Conservation (phyloP, 441 rosid species). For the Erysimum pusillum region DNA sequence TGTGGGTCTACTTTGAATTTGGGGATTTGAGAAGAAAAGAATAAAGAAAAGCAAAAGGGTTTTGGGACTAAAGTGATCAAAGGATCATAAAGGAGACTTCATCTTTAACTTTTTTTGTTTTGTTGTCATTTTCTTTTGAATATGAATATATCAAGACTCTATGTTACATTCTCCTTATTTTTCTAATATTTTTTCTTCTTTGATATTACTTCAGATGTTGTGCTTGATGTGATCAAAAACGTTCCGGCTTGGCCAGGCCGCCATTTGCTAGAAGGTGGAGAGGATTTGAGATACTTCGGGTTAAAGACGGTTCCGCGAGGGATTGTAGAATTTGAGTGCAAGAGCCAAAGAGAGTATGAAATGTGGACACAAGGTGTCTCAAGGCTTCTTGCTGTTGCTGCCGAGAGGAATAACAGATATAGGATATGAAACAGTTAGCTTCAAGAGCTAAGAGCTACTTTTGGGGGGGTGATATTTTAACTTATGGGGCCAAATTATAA, state of each 20-base stretch:
- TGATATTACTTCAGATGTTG: too few species aligned
- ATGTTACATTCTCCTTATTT: too few species aligned
- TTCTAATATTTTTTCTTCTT: too few species aligned
- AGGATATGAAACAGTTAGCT: slow-evolving; percentile 50
- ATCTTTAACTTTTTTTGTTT: slow-evolving; percentile 21
- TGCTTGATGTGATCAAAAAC: slow-evolving; percentile 76
- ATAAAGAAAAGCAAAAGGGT: slow-evolving; percentile 48
- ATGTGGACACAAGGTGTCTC: slow-evolving; percentile 95
- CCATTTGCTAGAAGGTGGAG: slow-evolving; percentile 85
- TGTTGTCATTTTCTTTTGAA: slow-evolving; percentile 27
- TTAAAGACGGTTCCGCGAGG: slow-evolving; percentile 74
- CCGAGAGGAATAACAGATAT: slow-evolving; percentile 69
- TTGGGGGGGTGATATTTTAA: not conserved
- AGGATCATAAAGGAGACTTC: too few species aligned
- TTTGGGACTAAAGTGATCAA: slow-evolving; percentile 31
- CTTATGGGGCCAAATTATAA: slow-evolving; percentile 32
- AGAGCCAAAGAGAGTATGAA: slow-evolving; percentile 81
- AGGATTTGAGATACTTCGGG: slow-evolving; percentile 74
- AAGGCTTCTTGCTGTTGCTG: slow-evolving; percentile 80
- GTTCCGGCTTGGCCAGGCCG: slow-evolving; percentile 93
- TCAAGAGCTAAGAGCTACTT: not conserved
- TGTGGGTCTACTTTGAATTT: slow-evolving; percentile 62
- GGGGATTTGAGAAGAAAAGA: slow-evolving; percentile 66
- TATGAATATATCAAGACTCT: too few species aligned
- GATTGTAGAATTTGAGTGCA: slow-evolving; percentile 74